Evolutionary conservation across 192 early-diverging fungal genomes (phyloP).

Genomic region (Gaertneriomyces semiglobifer): DNA sequence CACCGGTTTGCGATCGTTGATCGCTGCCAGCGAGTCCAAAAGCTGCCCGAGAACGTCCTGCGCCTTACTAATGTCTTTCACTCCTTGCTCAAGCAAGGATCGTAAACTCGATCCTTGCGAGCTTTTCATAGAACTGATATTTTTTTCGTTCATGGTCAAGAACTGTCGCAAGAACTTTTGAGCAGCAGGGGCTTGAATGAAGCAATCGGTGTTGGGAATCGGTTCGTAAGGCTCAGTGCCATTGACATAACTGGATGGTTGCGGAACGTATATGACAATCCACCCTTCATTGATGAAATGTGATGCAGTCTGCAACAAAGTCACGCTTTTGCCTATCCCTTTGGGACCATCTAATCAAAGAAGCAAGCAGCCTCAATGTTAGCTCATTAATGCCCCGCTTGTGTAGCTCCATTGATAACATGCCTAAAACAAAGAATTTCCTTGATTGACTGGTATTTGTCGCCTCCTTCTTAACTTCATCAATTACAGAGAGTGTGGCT

Average conservation of each 20-base stretch:
- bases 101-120: slow-evolving; percentile 6
- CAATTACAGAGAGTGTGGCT: slow-evolving; percentile 15
- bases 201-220: neutral
- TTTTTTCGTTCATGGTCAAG: neutral
- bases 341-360: slow-evolving; percentile 18
- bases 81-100: slow-evolving; percentile 6
- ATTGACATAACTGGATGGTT: slow-evolving; percentile 19
- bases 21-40: slow-evolving; percentile 7
- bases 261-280: slow-evolving; percentile 20
- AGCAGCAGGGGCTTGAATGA: slow-evolving; percentile 8
- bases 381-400: too few species aligned
- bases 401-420: neutral
- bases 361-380: too few species aligned
- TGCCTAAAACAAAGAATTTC: neutral
- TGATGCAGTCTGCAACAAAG: slow-evolving; percentile 15
- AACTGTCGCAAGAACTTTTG: slow-evolving; percentile 10
- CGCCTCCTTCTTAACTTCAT: neutral
- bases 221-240: slow-evolving; percentile 6
- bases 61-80: neutral
- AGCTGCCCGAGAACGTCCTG: slow-evolving; percentile 13
- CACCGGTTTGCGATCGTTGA: slow-evolving; percentile 1
- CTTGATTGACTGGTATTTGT: slow-evolving; percentile 1
- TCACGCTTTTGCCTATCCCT: slow-evolving; percentile 22
- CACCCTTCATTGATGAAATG: slow-evolving; percentile 19
- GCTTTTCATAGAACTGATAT: neutral